Base-by-base conservation (phyloP, 1,139 yeast genomes). In the Meyerozyma athensensis region DNA sequence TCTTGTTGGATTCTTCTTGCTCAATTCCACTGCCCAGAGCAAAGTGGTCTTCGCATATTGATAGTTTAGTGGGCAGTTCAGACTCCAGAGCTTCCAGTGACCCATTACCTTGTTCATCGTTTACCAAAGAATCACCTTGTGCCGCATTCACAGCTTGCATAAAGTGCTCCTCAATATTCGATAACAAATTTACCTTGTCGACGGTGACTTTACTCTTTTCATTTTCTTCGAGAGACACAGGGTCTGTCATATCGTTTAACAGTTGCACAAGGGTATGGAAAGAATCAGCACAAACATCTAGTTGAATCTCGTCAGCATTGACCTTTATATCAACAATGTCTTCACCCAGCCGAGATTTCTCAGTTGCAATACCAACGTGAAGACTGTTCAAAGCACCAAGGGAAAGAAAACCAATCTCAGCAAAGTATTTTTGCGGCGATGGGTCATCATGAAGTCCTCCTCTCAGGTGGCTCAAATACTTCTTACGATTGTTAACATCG, bases 271-370 rank as follows among this genome's bases (percentile, higher is more conserved):
- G 59, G 5, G 90, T 77, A 50, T 86, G 83, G 0, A 81, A 72
- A 0, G 96, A 86, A 56, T 90, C 97, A 1, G 96, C 92, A 61
- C 96, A 89, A 2, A 87, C 50, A 28, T 81, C 81, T 1, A 83
- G 37, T 19, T 65, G 69, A 16, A 75, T 52, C 10, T 68, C 64
- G 39, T 79, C 85, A 10, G 77, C 52, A 35, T 69, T 68, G 10
- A 81, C 52, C 36, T 68, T 72, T 22, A 79, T 39, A 36, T 73
- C 76, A 4, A 74, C 37, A 7, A 57, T 44, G 30, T 56, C 50
- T 9, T 13, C 28, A n/a, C 14, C 5, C 16, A 4, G 4, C 5
- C 5, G 14, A 0, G 61, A 50, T 37, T 61, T 62, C 10, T 62
- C 48, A 1, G 73, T 63, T 24, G 14, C 12, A 3, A 72, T 40